These are phyloP conservation scores for Wickerhamiella allomyrinae DNA, from an alignment of 805 yeast species.

Conservation along the genomic window DNA sequence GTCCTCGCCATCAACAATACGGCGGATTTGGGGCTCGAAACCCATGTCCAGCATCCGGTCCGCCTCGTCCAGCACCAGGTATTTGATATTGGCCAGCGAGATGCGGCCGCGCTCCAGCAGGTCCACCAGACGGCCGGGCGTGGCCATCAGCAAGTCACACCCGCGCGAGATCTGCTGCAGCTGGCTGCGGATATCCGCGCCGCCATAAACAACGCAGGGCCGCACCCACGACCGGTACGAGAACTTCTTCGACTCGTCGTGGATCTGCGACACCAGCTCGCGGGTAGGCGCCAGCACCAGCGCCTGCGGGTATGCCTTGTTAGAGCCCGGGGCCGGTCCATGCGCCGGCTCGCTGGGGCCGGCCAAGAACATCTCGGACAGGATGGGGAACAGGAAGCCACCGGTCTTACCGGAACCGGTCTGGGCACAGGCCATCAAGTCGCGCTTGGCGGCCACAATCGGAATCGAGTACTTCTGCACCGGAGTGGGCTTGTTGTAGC, in stretches of 20 bases:
- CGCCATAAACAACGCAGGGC: slow-evolving; percentile 96
- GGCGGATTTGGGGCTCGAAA: slow-evolving; percentile 98
- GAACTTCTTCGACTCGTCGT: slow-evolving; percentile 88
- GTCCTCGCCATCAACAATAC: slow-evolving; percentile 93
- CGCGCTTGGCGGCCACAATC: slow-evolving; percentile 77
- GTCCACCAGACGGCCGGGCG: slow-evolving; percentile 98
- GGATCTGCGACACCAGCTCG: slow-evolving; percentile 95
- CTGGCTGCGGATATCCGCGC: slow-evolving; percentile 86
- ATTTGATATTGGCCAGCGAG: slow-evolving; percentile 78
- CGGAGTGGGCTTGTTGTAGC: slow-evolving; percentile 93
- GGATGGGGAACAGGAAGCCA: slow-evolving; percentile 96
- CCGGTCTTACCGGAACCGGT: slow-evolving; percentile 99
- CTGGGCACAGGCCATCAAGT: slow-evolving; percentile 95
- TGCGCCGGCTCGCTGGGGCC: slow-evolving; percentile 66
- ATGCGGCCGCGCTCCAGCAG: slow-evolving; percentile 88
- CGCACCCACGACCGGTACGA: slow-evolving; percentile 97
- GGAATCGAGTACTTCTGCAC: slow-evolving; percentile 91
- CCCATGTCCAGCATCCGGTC: slow-evolving; percentile 99
- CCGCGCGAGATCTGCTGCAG: slow-evolving; percentile 81
- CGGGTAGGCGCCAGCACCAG: slow-evolving; percentile 97
- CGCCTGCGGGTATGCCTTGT: slow-evolving; percentile 87
- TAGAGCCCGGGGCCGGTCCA: slow-evolving; percentile 28
- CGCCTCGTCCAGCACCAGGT: slow-evolving; percentile 94
- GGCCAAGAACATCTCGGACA: slow-evolving; percentile 72
- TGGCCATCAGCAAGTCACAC: slow-evolving; percentile 91